A percentile compares a stretch with the other conserved stretches of the same genome.
phyloP scores from a whole-genome alignment of 176 grass and related monocot species.

The Hordeum marinum region DNA sequence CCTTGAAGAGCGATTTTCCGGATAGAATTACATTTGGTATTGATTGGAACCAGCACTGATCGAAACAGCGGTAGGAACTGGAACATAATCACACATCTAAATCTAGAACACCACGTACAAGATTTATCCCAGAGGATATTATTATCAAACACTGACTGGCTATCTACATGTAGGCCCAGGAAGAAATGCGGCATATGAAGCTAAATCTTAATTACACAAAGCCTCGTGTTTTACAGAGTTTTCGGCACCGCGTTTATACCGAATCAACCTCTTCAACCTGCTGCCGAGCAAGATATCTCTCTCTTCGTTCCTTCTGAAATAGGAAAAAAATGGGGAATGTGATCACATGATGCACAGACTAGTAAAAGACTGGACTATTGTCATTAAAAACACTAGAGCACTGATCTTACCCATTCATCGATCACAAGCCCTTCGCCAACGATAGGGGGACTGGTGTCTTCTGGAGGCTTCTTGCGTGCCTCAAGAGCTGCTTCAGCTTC shows the following conservation, averaged over 20 bases:
- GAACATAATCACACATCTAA: conserved; percentile 6
- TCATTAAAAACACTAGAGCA: conserved; percentile 5
- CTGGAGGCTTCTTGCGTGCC: conserved; percentile 88
- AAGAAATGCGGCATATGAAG: conserved; percentile 29
- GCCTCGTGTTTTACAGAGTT: conserved; percentile 30
- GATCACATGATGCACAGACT: conserved; percentile 13
- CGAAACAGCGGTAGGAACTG: not conserved
- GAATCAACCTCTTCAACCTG: conserved; percentile 88
- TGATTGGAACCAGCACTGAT: conserved; percentile 7
- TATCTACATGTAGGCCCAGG: conserved; percentile 38
- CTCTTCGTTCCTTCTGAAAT: conserved; percentile 92
- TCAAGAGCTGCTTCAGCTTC: conserved; percentile 92
- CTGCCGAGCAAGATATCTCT: conserved; percentile 91
- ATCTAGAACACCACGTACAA: conserved; percentile 34
- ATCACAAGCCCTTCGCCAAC: conserved; percentile 95
- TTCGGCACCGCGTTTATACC: conserved; percentile 26
- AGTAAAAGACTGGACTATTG: conserved; percentile 21
- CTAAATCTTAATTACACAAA: conserved; percentile 46
- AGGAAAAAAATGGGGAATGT: conserved; percentile 6
- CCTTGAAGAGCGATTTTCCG: not conserved
- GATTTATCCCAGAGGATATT: conserved; percentile 21
- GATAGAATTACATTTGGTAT: conserved; percentile 25
- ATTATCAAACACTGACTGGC: conserved; percentile 17
- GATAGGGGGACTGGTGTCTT: conserved; percentile 55
- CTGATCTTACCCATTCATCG: conserved; percentile 91